Evolutionary conservation across 306 rosid genomes (phyloP), one percentile per base, ranked within the genome.

Genomic region (Casuarina cunninghamiana): DNA sequence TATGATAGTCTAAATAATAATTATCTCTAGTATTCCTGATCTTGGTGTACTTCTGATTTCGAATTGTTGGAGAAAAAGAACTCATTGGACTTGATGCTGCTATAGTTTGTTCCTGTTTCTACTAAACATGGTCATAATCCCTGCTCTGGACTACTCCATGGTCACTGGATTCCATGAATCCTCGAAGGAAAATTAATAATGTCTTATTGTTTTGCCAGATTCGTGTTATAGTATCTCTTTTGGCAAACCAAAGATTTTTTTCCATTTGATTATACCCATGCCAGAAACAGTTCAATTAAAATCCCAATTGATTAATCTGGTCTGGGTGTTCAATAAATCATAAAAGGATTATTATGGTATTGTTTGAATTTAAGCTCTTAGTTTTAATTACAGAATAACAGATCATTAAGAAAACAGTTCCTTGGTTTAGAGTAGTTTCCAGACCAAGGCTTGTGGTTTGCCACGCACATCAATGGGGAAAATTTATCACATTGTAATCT

Each of bases 101-200:
- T 26, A 21, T 58, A 10, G 5, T 26, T 1, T 26, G 38, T 58
- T 21, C 21, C 26, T 66, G 3, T n/a, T 41, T 66, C 48, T 15
- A 39, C 32, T 66, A 2, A 48, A 42, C 17, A 66, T 41, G 16
- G 48, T 6, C 32, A 8, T 11, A 26, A 66, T 66, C 71, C 44
- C 16, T 43, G 13, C 55, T 55, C 26, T 61, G 17, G 32, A 19
- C 9, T 51, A 16, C 53, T 45, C 35, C 53, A 76, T 72, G 72
- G 68, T 66, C 39, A 4, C 43, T 12, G 0, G 8, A 12, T 60
- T 75, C 57, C 71, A 46, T 58, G 53, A 70, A 38, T 26, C 62
- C 69, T 50, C 46, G 19, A 48, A 58, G 53, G 70, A 72, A 71
- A 75, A 73, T 71, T 79, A 44, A 44, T 71, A 17, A 43, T 51